A percentile compares a stretch with the other conserved stretches of the same genome.
Evolutionary conservation across 768 basidiomycete species (phyloP).

Genomic region (Leccinum subgranulosum): DNA sequence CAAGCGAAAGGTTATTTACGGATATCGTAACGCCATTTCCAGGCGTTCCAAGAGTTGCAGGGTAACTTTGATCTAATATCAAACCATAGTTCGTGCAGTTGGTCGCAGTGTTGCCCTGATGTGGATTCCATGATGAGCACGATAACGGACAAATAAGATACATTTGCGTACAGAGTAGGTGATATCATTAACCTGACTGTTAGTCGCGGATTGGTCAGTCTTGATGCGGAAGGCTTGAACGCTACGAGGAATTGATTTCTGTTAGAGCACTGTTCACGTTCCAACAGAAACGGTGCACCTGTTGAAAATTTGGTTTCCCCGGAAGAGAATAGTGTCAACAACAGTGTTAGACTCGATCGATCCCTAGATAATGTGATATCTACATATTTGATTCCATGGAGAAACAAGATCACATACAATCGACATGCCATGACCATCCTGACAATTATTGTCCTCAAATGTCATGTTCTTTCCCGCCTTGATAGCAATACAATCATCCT

Average conservation of each 20-base stretch:
- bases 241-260: constrained; percentile 26
- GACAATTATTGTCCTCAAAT: constrained; percentile 52
- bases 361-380: constrained; percentile 37
- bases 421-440: constrained; percentile 63
- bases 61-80: constrained; percentile 64
- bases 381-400: background rate
- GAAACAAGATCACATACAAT: constrained; percentile 30
- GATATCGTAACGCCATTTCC: constrained; percentile 57
- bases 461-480: constrained; percentile 42
- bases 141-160: background rate
- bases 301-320: constrained; percentile 52
- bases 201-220: constrained; percentile 43
- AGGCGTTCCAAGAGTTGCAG: constrained; percentile 47
- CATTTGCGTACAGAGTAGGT: constrained; percentile 42
- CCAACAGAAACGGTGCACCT: constrained; percentile 34
- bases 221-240: constrained; percentile 62
- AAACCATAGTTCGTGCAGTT: constrained; percentile 51
- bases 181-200: constrained; percentile 46
- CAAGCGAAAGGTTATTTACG: constrained; percentile 34
- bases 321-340: constrained; percentile 48
- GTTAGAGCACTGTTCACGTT: background rate
- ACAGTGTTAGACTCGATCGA: constrained; percentile 47
- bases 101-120: constrained; percentile 51
- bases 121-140: constrained; percentile 1
- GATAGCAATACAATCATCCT: constrained; percentile 65